Evolutionary conservation across 2,329 filamentous ascomycete species (phyloP), one percentile per base, ranked within the genome.

Genomic region (Fusarium sterilihyphosum): DNA sequence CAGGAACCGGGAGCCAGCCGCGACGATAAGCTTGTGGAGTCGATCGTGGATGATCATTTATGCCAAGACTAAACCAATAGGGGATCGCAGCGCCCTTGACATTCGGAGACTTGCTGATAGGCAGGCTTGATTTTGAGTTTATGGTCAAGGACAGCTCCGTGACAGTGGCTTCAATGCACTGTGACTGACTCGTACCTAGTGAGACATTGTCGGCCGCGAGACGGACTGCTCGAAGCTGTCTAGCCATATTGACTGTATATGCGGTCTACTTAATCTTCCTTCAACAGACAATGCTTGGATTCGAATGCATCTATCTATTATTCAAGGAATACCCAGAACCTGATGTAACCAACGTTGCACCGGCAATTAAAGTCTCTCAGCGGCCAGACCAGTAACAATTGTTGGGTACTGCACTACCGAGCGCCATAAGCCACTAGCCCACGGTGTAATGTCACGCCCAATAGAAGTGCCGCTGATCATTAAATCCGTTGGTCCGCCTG

Each of bases 1-100:
- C n/a, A n/a, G n/a, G 3, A 1, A 35, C 49, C 33, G n/a, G 33
- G 33, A 53, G 1, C 3, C 0, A 22, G 4, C 31, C 49, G 22
- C 12, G 24, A 22, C 24, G n/a, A 38, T 54, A 54, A 54, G 18
- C 13, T 7, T 29, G 7, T 29, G 50, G 18, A 22, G 18, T 54
- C 14, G 13, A 38, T 54, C 13, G 24, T 0, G 14, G 18, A 29
- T 22, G 13, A 6, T 8, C 0, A 17, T 4, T 12, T 2, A 3
- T 11, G 14, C 3, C 6, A 6, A 17, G 9, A 9, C 9, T 4
- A 29, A 4, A 2, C 10, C 35, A 54, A 18, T 7, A 0, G 8
- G 1, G 12, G 6, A 20, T 37, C 3, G 0, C 22, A 13, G 2
- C 3, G 14, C 14, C 16, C 7, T 17, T 12, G 20, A 10, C 18